These are phyloP conservation scores for Mycotypha africana DNA, from an alignment of 371 early-diverging fungal species.

Conservation along the genomic window DNA sequence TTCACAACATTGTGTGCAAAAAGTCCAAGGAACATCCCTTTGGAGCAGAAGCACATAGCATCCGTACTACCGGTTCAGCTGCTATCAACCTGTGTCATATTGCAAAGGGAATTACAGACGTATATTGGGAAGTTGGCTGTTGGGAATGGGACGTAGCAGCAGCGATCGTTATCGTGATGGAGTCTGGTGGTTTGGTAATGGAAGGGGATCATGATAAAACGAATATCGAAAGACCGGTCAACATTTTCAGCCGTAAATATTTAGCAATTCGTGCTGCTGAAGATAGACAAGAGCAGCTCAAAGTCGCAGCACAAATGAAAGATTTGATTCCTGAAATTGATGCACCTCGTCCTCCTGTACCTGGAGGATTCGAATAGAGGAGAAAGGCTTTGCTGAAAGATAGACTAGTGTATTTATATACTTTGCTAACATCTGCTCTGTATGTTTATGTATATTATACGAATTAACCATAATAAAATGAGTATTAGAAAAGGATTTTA, in stretches of 20 bases:
- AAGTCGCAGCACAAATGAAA: conserved; percentile 38
- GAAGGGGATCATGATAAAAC: conserved; percentile 36
- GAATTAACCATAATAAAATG: background rate
- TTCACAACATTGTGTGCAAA: conserved; percentile 42
- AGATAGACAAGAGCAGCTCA: conserved; percentile 20
- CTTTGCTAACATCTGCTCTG: no score
- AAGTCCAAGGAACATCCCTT: conserved; percentile 27
- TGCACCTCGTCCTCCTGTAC: conserved; percentile 40
- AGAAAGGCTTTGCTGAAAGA: no score
- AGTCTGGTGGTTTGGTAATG: conserved; percentile 72
- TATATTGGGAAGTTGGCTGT: conserved; percentile 90
- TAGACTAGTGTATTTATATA: no score
- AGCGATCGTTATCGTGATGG: conserved; percentile 64
- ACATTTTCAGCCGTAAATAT: conserved; percentile 46
- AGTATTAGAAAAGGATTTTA: no score
- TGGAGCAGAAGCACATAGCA: conserved; percentile 55
- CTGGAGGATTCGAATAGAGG: conserved; percentile 45
- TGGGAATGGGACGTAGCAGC: conserved; percentile 83
- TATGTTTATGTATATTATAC: no score
- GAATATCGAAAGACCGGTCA: conserved; percentile 18
- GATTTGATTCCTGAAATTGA: conserved; percentile 34
- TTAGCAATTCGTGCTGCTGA: conserved; percentile 40
- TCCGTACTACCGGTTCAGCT: conserved; percentile 80
- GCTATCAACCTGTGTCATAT: conserved; percentile 75
- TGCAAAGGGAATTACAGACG: conserved; percentile 80